Base-by-base conservation (phyloP, 1,284 basidiomycete species). In the Ganoderma lucidum region DNA sequence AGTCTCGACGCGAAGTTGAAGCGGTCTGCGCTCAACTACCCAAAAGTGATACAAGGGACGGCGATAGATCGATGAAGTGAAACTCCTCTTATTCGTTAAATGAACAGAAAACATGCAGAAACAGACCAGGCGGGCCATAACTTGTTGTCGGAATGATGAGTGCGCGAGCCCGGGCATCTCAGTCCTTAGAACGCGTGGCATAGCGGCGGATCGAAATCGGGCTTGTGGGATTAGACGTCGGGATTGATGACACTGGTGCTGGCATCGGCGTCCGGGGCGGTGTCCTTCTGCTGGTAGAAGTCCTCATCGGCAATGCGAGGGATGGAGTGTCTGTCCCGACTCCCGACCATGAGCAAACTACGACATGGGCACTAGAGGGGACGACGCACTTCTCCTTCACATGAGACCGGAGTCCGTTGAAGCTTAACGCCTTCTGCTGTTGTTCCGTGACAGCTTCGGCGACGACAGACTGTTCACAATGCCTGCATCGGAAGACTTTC, bases 331-430 rank as follows among this genome's bases (percentile, higher is more conserved):
- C 80, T 83, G 66, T 48, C n/a, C n/a, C 23, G 23, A 23, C 23
- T 23, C 62, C 65, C 64, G 59, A 41, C 59, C 44, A 19, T 66
- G 28, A 23, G 15, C 17, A 4, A 30, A 17, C 37, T 66, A 30
- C 63, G 60, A 58, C 53, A 70, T 39, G 58, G 63, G 59, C 60
- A 42, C 4, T 19, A 23, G 28, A 41, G n/a, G 19, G 48, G 63
- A 48, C 64, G 19, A 78, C 87, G 73, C 70, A 91, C 90, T 86
- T 89, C 69, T 79, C 81, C 74, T 88, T 88, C 66, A 87, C 74
- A 73, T 92, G 91, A 30, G 87, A 90, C 44, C 85, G 79, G 62
- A 91, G 72, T 0, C 86, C 90, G 71, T 90, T 79, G 74, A 90
- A 90, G 12, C 39, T 61, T 23, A 70, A 78, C 67, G 71, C 70